Evolutionary conservation across 108 stramenopile genomes (phyloP).

Genomic region (Nitzschia sp.): DNA sequence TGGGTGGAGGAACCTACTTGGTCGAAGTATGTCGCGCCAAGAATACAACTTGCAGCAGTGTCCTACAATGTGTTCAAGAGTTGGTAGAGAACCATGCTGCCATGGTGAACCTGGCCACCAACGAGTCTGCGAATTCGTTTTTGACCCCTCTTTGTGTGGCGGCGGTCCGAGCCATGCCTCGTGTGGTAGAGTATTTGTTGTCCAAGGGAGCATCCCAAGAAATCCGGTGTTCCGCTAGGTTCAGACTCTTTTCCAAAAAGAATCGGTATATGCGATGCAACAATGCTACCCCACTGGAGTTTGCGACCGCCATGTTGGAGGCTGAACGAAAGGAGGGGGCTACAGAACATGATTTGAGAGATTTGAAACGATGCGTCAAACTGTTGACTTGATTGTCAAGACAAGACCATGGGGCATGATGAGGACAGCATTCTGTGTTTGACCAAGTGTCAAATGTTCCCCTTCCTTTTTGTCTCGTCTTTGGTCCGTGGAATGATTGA

Average conservation of each 20-base stretch:
- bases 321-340: conserved; percentile 54
- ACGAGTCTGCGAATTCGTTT: conserved; percentile 41
- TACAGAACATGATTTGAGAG: conserved; percentile 38
- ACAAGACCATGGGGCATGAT: neutral
- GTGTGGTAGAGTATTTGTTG: conserved; percentile 70
- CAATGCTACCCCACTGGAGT: conserved; percentile 60
- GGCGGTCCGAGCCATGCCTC: conserved; percentile 77
- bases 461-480: too few species aligned
- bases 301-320: conserved; percentile 51
- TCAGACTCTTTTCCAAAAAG: conserved; percentile 36
- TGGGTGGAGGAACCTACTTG: conserved; percentile 76
- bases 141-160: conserved; percentile 77
- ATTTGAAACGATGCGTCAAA: conserved; percentile 41
- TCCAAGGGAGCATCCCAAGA: conserved; percentile 22
- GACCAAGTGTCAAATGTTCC: too few species aligned
- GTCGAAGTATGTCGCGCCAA: conserved; percentile 76
- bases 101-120: conserved; percentile 54
- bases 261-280: conserved; percentile 51
- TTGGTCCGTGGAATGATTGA: too few species aligned
- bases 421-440: too few species aligned
- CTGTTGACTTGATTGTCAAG: conserved; percentile 15
- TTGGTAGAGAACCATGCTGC: conserved; percentile 68
- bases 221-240: conserved; percentile 34
- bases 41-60: conserved; percentile 50
- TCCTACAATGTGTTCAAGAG: conserved; percentile 70